These are phyloP conservation scores for Rhodocollybia butyracea DNA, from an alignment of 768 basidiomycete genomes.

Conservation along the genomic window DNA sequence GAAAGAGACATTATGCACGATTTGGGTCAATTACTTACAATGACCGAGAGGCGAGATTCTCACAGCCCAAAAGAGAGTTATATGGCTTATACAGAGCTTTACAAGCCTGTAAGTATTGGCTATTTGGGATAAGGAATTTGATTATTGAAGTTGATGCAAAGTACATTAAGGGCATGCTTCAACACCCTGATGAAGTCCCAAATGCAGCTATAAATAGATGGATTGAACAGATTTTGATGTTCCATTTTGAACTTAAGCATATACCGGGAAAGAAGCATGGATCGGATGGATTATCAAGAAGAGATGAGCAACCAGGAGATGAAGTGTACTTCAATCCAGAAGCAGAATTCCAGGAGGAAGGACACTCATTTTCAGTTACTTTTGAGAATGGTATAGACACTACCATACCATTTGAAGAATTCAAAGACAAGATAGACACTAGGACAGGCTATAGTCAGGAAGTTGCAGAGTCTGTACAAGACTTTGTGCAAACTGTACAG, in stretches of 20 bases:
- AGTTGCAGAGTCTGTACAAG: neutral
- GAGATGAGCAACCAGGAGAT: constrained; percentile 4
- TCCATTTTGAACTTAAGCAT: constrained; percentile 35
- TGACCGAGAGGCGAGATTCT: no score
- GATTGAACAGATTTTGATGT: constrained; percentile 36
- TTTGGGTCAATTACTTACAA: no score
- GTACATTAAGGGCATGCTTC: constrained; percentile 40
- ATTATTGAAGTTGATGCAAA: no score
- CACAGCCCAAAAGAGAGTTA: no score
- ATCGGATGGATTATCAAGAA: constrained; percentile 35
- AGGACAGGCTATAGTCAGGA: constrained; percentile 2
- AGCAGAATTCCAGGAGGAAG: neutral
- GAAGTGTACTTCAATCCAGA: neutral
- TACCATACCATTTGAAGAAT: neutral
- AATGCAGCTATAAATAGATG: constrained; percentile 37
- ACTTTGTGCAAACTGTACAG: neutral
- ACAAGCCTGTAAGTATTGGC: no score
- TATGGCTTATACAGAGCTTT: no score
- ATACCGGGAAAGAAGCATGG: constrained; percentile 29
- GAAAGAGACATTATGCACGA: no score
- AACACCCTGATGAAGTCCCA: constrained; percentile 32
- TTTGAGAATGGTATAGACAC: neutral
- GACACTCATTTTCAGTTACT: neutral
- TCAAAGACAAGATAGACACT: constrained; percentile 10
- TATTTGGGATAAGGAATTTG: no score